phyloP scores from a whole-genome alignment of 305 asterid species.

The Ajuga reptans region DNA sequence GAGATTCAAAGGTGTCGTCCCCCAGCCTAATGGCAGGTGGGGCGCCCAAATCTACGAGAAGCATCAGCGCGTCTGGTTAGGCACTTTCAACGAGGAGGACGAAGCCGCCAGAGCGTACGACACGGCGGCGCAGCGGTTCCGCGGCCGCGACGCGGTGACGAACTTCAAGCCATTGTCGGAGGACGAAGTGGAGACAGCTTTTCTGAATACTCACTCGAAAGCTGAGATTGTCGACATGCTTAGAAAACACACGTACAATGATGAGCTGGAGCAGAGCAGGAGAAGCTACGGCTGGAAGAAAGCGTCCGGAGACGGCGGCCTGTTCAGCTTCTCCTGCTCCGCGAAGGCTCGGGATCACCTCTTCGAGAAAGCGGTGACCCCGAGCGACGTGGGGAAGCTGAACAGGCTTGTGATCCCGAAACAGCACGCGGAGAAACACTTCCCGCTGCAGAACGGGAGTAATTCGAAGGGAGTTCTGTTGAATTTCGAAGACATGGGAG shows the following conservation, averaged over 20 bases:
- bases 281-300: constrained; percentile 27
- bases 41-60: constrained; percentile 88
- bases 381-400: constrained; percentile 54
- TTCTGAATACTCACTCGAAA: constrained; percentile 57
- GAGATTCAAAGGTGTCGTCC: constrained; percentile 76
- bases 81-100: constrained; percentile 70
- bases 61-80: constrained; percentile 85
- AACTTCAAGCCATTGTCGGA: constrained; percentile 49
- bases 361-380: constrained; percentile 57
- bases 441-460: constrained; percentile 34
- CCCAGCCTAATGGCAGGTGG: constrained; percentile 94
- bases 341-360: constrained; percentile 29
- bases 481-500: constrained; percentile 45
- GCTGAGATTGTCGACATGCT: constrained; percentile 84
- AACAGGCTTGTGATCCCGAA: constrained; percentile 53
- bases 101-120: constrained; percentile 78
- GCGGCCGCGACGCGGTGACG: constrained; percentile 81
- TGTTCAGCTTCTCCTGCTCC: not conserved
- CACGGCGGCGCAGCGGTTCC: constrained; percentile 69
- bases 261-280: constrained; percentile 69
- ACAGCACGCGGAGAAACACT: constrained; percentile 56
- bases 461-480: constrained; percentile 36
- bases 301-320: constrained; percentile 14
- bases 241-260: constrained; percentile 67
- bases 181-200: constrained; percentile 37